Evolutionary conservation across 495 filamentous ascomycete genomes (phyloP).

Genomic region (Amphirosellinia nigrospora): DNA sequence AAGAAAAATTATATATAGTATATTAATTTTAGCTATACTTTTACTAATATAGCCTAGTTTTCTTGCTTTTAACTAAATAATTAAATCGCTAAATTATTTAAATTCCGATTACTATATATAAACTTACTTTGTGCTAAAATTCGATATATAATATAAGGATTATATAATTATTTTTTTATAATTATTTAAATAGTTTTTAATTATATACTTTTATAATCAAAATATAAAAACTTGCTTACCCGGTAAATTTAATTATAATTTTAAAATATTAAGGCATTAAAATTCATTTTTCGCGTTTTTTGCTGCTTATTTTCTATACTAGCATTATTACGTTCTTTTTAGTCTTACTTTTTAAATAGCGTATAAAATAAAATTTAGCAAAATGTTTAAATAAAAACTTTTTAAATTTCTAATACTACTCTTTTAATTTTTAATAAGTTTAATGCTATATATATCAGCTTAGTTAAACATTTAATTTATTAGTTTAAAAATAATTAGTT

Average conservation of each 20-base stretch:
- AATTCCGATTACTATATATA: no score
- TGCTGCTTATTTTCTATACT: no score
- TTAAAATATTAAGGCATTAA: background rate
- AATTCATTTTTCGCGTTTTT: background rate
- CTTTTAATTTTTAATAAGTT: constrained; percentile 12
- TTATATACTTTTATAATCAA: background rate
- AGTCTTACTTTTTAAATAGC: background rate
- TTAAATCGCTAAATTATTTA: no score
- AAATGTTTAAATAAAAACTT: background rate
- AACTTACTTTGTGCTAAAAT: no score
- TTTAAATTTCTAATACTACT: constrained; percentile 13
- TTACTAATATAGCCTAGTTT: no score
- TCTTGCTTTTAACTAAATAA: no score
- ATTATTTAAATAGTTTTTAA: background rate
- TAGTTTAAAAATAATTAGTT: background rate
- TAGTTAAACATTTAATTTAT: constrained; percentile 20
- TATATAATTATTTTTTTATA: background rate
- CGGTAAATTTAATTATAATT: background rate
- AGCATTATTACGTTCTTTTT: background rate
- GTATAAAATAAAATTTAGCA: background rate
- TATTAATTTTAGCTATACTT: no score
- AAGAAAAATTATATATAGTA: no score
- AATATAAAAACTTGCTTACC: background rate
- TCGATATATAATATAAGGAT: no score
- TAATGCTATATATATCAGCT: constrained; percentile 17